A percentile compares a stretch with the other conserved stretches of the same genome.
Evolutionary conservation across 106 monocot genomes (phyloP).

Genomic region (Gastrodia elata): DNA sequence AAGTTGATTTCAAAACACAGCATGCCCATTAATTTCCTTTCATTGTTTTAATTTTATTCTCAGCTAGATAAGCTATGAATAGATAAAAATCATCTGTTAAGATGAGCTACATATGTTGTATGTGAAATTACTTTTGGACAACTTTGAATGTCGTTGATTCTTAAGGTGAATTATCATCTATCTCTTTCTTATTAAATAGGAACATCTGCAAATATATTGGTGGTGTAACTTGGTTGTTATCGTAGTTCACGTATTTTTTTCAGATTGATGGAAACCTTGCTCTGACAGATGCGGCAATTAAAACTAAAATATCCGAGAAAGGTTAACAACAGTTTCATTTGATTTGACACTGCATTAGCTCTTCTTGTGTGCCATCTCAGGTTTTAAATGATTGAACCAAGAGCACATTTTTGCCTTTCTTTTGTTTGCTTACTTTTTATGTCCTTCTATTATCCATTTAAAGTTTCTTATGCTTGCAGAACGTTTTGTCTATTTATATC

Average conservation of each 20-base stretch:
- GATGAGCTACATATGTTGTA: not conserved
- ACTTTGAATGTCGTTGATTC: not conserved
- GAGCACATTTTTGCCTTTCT: not conserved
- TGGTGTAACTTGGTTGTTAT: not conserved
- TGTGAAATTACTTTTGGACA: not conserved
- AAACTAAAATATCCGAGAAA: slow-evolving; percentile 17
- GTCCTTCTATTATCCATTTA: not conserved
- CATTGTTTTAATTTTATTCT: not conserved
- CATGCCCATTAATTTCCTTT: not conserved
- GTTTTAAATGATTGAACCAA: not conserved
- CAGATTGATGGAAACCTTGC: slow-evolving; percentile 21
- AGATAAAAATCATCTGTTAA: not conserved
- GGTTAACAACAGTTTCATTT: slow-evolving; percentile 15
- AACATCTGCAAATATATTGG: not conserved
- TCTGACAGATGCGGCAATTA: slow-evolving; percentile 6
- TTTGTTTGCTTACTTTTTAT: not conserved
- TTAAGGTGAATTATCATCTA: not conserved
- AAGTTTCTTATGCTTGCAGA: no score
- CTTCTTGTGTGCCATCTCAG: not conserved
- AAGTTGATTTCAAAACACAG: not conserved
- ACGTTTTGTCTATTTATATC: no score
- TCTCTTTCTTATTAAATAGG: not conserved
- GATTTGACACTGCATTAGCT: slow-evolving; percentile 1
- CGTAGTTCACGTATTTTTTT: slow-evolving; percentile 2
- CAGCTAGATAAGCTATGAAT: not conserved